These are phyloP conservation scores for Panicum hallii DNA, from an alignment of 202 grass and related monocot species.

Conservation along the genomic window DNA sequence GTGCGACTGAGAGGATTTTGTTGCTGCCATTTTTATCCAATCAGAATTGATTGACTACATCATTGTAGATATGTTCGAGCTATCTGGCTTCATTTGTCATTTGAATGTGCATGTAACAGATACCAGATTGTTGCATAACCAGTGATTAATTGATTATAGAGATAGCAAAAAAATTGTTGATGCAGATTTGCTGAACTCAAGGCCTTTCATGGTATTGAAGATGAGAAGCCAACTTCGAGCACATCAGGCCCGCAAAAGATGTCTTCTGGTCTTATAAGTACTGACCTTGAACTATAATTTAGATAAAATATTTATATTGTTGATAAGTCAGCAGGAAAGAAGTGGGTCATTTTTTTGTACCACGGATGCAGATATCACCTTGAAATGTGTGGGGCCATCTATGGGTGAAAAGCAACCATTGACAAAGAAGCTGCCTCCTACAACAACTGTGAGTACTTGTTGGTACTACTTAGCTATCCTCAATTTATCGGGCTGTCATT, in stretches of 20 bases:
- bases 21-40: not conserved
- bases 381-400: conserved; percentile 93
- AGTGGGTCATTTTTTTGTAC: not conserved
- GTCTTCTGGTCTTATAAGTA: conserved; percentile 88
- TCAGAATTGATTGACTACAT: not conserved
- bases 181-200: conserved; percentile 86
- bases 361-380: conserved; percentile 61
- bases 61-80: not conserved
- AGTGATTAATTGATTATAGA: conserved; percentile 40
- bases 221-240: conserved; percentile 70
- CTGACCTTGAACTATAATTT: conserved; percentile 27
- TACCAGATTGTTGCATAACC: not conserved
- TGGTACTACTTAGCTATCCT: conserved; percentile 30
- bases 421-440: conserved; percentile 80
- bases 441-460: conserved; percentile 69
- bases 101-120: not conserved
- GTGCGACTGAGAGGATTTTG: not conserved
- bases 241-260: conserved; percentile 76
- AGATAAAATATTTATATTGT: not conserved
- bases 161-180: not conserved
- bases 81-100: conserved; percentile 18
- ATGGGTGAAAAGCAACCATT: conserved; percentile 88
- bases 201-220: conserved; percentile 80
- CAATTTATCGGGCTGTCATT: not conserved
- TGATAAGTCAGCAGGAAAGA: not conserved